Conservation (phyloP, 352 stramenopile genomes). For the Pythium myriotylum region DNA sequence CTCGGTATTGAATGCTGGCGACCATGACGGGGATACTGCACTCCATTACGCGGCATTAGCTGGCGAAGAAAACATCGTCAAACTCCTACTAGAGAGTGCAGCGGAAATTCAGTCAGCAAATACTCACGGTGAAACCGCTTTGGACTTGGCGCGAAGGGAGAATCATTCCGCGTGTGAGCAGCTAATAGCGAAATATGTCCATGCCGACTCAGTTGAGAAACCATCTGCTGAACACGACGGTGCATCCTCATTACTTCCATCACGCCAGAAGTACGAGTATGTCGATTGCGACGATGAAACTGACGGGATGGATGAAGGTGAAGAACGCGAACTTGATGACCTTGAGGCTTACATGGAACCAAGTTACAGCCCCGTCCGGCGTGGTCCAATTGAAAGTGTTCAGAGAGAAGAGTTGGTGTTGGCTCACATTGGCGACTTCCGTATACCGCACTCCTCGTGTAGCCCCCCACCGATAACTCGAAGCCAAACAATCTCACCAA, state of each 20-base stretch:
- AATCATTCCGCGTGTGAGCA: conserved; percentile 40
- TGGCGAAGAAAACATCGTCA: conserved; percentile 64
- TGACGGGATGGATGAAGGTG: conserved; percentile 20
- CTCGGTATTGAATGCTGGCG: conserved; percentile 76
- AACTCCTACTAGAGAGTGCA: conserved; percentile 74
- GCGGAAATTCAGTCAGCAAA: conserved; percentile 71
- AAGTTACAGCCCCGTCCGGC: conserved; percentile 29
- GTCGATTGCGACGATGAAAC: conserved; percentile 20
- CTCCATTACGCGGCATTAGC: conserved; percentile 74
- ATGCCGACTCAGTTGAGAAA: conserved; percentile 12
- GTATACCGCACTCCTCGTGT: conserved; percentile 24
- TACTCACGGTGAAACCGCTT: conserved; percentile 58
- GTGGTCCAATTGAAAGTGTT: conserved; percentile 23
- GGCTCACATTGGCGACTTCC: conserved; percentile 1
- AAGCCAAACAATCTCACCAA: conserved; percentile 46
- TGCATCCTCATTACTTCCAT: conserved; percentile 44
- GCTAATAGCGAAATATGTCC: conserved; percentile 62
- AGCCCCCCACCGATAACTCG: conserved; percentile 3
- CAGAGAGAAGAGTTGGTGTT: neutral
- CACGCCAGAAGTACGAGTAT: conserved; percentile 25
- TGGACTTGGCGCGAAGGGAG: conserved; percentile 58
- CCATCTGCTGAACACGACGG: conserved; percentile 47
- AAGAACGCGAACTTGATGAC: conserved; percentile 21
- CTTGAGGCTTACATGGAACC: conserved; percentile 18
- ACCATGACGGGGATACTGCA: conserved; percentile 75